Evolutionary conservation across 176 grass and related monocot species (phyloP).

Genomic region (sorghum (Sorghum bicolor)): DNA sequence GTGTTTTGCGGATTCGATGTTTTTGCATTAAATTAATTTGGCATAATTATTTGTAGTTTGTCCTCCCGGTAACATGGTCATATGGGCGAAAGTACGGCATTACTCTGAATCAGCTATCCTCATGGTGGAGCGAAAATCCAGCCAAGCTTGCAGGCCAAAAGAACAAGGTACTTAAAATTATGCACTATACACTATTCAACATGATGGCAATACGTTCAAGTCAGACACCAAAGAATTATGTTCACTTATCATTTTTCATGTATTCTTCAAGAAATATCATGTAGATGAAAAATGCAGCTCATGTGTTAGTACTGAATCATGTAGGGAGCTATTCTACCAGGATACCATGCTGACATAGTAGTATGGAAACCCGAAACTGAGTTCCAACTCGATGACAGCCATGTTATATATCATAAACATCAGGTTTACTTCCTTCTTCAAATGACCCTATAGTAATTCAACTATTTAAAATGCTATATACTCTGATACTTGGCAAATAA

Average conservation of each 20-base stretch:
- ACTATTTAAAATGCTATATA: not conserved
- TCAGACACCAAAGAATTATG: not conserved
- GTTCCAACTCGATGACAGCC: slow-evolving; percentile 67
- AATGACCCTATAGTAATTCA: not conserved
- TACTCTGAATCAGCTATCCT: slow-evolving; percentile 62
- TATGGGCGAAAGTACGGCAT: slow-evolving; percentile 72
- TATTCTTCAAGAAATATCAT: not conserved
- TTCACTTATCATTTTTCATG: not conserved
- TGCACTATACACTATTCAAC: not conserved
- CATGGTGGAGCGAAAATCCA: slow-evolving; percentile 94
- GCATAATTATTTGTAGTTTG: slow-evolving; percentile 62
- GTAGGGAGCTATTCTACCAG: slow-evolving; percentile 66
- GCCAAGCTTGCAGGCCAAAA: slow-evolving; percentile 80
- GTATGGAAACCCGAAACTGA: slow-evolving; percentile 84
- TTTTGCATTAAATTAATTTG: not conserved
- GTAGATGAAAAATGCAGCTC: not conserved
- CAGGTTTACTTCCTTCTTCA: slow-evolving; percentile 41
- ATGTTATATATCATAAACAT: slow-evolving; percentile 85
- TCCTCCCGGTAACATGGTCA: slow-evolving; percentile 91
- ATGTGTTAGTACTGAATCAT: not conserved
- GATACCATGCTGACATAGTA: slow-evolving; percentile 89
- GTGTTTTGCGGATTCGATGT: not conserved
- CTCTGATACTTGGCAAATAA: not conserved
- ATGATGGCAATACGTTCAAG: not conserved
- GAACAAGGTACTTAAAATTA: slow-evolving; percentile 60